Percentiles rank a stretch among this genome's conserved stretches.
Conservation (phyloP, 768 basidiomycete species). For the Rhodotorula taiwanensis region DNA sequence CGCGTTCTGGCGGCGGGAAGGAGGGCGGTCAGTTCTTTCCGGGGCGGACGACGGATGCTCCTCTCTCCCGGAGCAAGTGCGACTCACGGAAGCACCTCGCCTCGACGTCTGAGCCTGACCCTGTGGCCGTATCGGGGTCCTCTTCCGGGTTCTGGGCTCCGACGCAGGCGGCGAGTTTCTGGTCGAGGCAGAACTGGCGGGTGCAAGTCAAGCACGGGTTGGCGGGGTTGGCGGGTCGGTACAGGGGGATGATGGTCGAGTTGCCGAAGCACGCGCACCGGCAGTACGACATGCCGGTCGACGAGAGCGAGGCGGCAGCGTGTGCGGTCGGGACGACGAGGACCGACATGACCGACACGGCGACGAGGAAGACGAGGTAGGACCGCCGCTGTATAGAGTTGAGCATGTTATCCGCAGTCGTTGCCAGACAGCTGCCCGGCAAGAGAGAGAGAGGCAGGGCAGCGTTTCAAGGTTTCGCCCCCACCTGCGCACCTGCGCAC, state of each 20-base stretch:
- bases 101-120: conserved; percentile 49
- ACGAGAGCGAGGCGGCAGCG: too few relatives aligned
- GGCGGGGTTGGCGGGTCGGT: conserved; percentile 43
- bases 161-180: conserved; percentile 47
- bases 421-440: too few relatives aligned
- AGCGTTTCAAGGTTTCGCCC: too few relatives aligned
- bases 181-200: conserved; percentile 48
- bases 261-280: conserved; percentile 47
- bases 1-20: conserved; percentile 31
- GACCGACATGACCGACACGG: neutral
- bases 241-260: conserved; percentile 47
- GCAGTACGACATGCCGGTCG: conserved; percentile 33
- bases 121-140: conserved; percentile 47
- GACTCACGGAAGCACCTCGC: conserved; percentile 48
- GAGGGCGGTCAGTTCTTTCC: neutral
- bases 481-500: too few relatives aligned
- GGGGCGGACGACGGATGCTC: neutral
- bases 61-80: too few relatives aligned
- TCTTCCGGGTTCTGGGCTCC: conserved; percentile 42
- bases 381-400: too few relatives aligned
- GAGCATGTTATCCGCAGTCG: too few relatives aligned
- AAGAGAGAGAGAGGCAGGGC: too few relatives aligned
- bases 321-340: neutral
- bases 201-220: conserved; percentile 49
- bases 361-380: neutral